phyloP scores from a whole-genome alignment of 805 yeast genomes.

The Hanseniaspora clermontiae region DNA sequence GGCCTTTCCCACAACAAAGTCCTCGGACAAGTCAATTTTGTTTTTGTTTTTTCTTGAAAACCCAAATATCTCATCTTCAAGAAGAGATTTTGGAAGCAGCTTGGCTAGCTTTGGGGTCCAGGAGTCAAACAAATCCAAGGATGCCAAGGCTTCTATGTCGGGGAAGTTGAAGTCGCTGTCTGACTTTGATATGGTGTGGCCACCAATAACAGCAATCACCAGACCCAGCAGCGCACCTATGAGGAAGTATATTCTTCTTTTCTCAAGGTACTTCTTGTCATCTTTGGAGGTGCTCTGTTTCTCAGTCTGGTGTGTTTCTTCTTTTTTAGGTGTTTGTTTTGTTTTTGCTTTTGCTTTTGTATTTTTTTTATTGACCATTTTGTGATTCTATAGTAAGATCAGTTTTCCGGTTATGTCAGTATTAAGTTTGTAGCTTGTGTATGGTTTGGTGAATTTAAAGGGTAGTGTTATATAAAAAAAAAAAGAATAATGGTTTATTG shows the following conservation, averaged over 20 bases:
- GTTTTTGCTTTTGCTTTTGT: not conserved
- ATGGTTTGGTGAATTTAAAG: too few species aligned
- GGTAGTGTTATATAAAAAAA: not conserved
- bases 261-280: constrained; percentile 21
- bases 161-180: constrained; percentile 35
- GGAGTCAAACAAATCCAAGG: constrained; percentile 49
- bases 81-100: constrained; percentile 42
- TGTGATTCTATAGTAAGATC: too few species aligned
- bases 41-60: constrained; percentile 16
- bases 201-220: constrained; percentile 48
- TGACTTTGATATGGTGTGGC: constrained; percentile 29
- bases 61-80: constrained; percentile 35
- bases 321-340: not conserved
- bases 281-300: not conserved
- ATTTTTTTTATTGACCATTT: not conserved
- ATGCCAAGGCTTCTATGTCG: constrained; percentile 43
- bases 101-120: constrained; percentile 50
- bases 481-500: too few species aligned
- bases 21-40: constrained; percentile 48
- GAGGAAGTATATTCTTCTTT: constrained; percentile 48
- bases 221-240: constrained; percentile 68
- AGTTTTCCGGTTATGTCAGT: too few species aligned
- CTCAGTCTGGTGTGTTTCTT: not conserved
- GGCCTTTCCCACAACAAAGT: constrained; percentile 75
- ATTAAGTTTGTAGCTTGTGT: not conserved